Evolutionary conservation across 73 alveolate species (phyloP).

Genomic region (Paramecium pentaurelia): DNA sequence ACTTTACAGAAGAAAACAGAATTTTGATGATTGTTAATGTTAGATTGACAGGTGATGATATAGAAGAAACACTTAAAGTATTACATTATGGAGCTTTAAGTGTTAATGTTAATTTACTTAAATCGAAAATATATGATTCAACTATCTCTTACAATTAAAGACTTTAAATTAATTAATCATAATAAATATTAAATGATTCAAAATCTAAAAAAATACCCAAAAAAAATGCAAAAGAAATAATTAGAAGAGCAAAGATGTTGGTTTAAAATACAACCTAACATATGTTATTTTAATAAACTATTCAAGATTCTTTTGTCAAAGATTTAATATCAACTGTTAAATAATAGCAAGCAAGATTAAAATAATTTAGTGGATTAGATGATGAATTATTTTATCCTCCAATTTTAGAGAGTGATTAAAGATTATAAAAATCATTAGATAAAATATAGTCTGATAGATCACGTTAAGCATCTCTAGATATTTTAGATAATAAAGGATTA

Average conservation of each 20-base stretch:
- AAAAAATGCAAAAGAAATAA: background rate
- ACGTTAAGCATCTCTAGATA: background rate
- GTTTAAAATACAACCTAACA: background rate
- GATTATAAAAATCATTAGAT: background rate
- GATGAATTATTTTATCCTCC: background rate
- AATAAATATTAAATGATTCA: background rate
- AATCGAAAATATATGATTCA: background rate
- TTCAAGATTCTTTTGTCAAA: background rate
- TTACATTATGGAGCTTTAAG: conserved; percentile 68
- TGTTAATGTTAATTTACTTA: background rate
- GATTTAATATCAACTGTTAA: background rate
- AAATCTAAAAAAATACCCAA: background rate
- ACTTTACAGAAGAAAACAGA: conserved; percentile 73
- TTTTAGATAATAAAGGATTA: background rate
- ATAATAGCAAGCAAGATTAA: background rate
- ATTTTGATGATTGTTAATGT: conserved; percentile 75
- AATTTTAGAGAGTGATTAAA: background rate
- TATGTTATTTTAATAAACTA: background rate
- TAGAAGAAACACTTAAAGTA: conserved; percentile 73
- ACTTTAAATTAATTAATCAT: background rate
- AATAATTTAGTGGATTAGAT: background rate
- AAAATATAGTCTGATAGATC: background rate
- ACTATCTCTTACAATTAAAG: background rate
- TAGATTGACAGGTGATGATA: conserved; percentile 69
- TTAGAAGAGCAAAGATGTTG: background rate